phyloP scores from a whole-genome alignment of 495 filamentous ascomycete genomes.

The Penicillium canariense region DNA sequence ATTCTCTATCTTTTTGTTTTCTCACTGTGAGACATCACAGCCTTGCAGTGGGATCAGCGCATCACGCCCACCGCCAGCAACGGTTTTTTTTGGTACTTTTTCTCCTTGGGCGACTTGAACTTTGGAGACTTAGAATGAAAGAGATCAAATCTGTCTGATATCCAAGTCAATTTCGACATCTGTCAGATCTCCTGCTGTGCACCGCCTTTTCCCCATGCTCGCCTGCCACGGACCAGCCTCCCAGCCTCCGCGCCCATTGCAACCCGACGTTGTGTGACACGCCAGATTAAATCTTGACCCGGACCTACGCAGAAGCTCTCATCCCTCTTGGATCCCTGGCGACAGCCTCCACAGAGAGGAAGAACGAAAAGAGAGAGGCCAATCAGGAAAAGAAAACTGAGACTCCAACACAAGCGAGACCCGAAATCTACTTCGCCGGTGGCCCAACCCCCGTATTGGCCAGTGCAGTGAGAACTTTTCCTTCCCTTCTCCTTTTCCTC shows the following conservation, averaged over 20 bases:
- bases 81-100: conserved; percentile 13
- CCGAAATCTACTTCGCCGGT: neutral
- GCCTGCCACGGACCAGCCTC: conserved; percentile 21
- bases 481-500: neutral
- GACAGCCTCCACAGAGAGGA: neutral
- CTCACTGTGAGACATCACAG: conserved; percentile 21
- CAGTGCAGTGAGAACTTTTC: conserved; percentile 2
- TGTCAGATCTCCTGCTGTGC: conserved; percentile 4
- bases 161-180: conserved; percentile 11
- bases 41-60: conserved; percentile 31
- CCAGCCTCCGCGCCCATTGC: conserved; percentile 32
- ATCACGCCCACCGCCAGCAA: conserved; percentile 13
- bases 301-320: conserved; percentile 3
- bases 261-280: conserved; percentile 34
- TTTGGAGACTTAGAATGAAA: neutral
- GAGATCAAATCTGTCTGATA: conserved; percentile 6
- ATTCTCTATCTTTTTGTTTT: neutral
- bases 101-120: conserved; percentile 3
- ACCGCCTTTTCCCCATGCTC: conserved; percentile 22
- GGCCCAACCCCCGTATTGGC: neutral
- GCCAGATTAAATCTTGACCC: conserved; percentile 14
- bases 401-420: neutral
- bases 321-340: neutral
- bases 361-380: neutral
- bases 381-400: neutral